Conservation (phyloP, 805 yeast species). For the Wickerhamiella siamensis region DNA sequence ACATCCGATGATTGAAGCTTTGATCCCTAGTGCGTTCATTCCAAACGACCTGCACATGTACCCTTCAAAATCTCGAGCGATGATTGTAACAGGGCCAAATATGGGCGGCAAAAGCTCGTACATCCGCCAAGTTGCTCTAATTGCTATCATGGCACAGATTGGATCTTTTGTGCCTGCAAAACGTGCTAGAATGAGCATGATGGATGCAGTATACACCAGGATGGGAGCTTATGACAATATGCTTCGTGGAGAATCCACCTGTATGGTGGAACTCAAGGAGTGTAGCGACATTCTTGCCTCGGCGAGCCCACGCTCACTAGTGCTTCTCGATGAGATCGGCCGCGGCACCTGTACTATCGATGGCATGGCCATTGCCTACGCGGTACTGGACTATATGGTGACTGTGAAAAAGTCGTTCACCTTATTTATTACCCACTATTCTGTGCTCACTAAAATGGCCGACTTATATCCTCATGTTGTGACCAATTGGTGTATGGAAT, state of each 20-base stretch:
- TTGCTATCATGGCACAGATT: conserved; percentile 59
- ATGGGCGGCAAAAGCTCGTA: conserved; percentile 81
- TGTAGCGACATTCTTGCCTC: conserved; percentile 40
- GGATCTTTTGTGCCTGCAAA: conserved; percentile 67
- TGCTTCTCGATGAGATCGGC: conserved; percentile 64
- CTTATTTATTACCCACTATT: conserved; percentile 76
- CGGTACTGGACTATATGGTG: conserved; percentile 49
- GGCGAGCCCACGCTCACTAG: conserved; percentile 41
- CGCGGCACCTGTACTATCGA: conserved; percentile 63
- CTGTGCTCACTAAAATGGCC: conserved; percentile 43
- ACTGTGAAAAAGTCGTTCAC: conserved; percentile 36
- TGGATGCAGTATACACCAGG: conserved; percentile 40
- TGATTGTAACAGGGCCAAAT: conserved; percentile 71
- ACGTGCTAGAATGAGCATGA: conserved; percentile 44
- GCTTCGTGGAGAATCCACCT: conserved; percentile 64
- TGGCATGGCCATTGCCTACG: conserved; percentile 69
- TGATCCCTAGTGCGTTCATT: conserved; percentile 35
- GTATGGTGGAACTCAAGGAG: conserved; percentile 62
- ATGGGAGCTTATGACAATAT: conserved; percentile 80
- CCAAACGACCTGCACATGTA: conserved; percentile 49
- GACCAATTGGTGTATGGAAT: conserved; percentile 62
- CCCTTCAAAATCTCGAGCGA: conserved; percentile 33
- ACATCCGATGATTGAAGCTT: conserved; percentile 50
- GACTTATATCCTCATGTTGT: conserved; percentile 29
- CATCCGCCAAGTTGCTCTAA: conserved; percentile 58